A percentile compares a stretch with the other conserved stretches of the same genome.
Evolutionary conservation across 2,329 filamentous ascomycete species (phyloP).

Genomic region (Knufia petricola): DNA sequence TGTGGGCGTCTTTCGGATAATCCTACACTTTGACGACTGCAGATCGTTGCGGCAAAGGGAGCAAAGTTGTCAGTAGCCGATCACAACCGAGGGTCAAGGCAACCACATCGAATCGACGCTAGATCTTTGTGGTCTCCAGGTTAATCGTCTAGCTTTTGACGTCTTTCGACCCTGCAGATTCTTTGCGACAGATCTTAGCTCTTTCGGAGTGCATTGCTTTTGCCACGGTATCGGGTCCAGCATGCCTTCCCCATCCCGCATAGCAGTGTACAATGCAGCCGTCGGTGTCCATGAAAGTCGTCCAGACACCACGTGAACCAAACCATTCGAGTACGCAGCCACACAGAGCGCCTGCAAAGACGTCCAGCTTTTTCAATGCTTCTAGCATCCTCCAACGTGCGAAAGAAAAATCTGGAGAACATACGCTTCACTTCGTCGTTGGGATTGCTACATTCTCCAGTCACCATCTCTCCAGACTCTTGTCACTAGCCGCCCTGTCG

Average conservation of each 20-base stretch:
- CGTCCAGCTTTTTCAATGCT: constrained; percentile 8
- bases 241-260: background rate
- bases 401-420: constrained; percentile 37
- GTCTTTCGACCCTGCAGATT: background rate
- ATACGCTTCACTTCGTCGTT: constrained; percentile 37
- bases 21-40: too few relatives aligned
- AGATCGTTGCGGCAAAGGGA: too few relatives aligned
- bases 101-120: background rate
- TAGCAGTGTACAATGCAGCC: background rate
- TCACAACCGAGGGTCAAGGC: background rate
- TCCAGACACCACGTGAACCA: background rate
- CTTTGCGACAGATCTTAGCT: background rate
- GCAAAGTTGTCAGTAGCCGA: too few relatives aligned
- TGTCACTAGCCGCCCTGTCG: background rate
- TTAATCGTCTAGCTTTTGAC: background rate
- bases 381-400: constrained; percentile 2
- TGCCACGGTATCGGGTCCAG: constrained; percentile 1
- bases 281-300: background rate
- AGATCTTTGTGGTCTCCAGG: background rate
- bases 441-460: constrained; percentile 41
- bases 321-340: constrained; percentile 2
- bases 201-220: constrained; percentile 3
- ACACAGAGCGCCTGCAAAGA: background rate
- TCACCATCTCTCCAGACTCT: constrained; percentile 30
- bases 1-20: too few relatives aligned